Conservation (phyloP, 2,329 filamentous ascomycete species). For the Nigrograna mackinnonii region DNA sequence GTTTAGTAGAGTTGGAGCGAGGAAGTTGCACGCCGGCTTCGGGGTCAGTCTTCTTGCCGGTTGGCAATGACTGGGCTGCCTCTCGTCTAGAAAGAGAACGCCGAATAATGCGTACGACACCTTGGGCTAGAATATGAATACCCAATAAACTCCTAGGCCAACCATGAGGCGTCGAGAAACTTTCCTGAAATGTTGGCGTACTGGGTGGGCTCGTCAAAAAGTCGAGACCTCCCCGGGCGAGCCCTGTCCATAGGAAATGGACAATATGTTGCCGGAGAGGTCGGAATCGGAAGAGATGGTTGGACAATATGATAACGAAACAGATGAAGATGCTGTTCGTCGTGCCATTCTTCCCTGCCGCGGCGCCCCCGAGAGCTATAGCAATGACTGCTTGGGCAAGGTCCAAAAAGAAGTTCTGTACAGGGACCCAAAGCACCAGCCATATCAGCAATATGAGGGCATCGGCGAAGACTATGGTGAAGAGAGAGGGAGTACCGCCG, state of each 20-base stretch:
- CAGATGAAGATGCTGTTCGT: conserved; percentile 74
- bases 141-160: conserved; percentile 72
- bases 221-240: conserved; percentile 45
- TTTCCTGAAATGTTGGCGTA: conserved; percentile 37
- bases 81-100: conserved; percentile 44
- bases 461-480: conserved; percentile 84
- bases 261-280: conserved; percentile 47
- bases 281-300: conserved; percentile 59
- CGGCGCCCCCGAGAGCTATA: conserved; percentile 83
- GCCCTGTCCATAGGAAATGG: conserved; percentile 42
- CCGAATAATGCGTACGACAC: conserved; percentile 70
- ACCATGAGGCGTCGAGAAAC: conserved; percentile 55
- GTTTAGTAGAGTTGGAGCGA: conserved; percentile 34
- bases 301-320: conserved; percentile 65
- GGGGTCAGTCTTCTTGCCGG: conserved; percentile 56
- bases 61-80: conserved; percentile 32
- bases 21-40: conserved; percentile 56
- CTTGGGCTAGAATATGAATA: conserved; percentile 76
- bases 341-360: conserved; percentile 67
- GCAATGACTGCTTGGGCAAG: conserved; percentile 93
- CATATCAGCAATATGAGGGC: conserved; percentile 81
- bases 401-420: conserved; percentile 87
- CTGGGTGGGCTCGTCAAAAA: conserved; percentile 42
- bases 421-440: conserved; percentile 84
- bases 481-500: conserved; percentile 81